A percentile compares a stretch with the other conserved stretches of the same genome.
These are phyloP conservation scores for Periconia sp. DNA, from an alignment of 2,329 filamentous ascomycete genomes.

Conservation along the genomic window DNA sequence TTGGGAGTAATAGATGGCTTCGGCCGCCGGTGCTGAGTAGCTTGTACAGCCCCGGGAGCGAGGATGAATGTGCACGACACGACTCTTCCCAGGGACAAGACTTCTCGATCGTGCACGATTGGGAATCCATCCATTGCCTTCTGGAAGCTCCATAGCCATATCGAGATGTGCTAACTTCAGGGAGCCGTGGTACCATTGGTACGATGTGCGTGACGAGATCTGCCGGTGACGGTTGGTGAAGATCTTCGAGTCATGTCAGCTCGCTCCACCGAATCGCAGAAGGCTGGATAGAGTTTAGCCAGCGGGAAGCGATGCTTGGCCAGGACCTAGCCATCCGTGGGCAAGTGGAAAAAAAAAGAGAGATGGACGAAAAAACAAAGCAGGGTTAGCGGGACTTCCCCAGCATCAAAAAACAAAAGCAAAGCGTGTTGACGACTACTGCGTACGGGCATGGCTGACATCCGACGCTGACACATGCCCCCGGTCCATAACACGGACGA, in stretches of 20 bases:
- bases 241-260: conserved; percentile 8
- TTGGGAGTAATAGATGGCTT: conserved; percentile 4
- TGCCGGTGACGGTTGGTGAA: neutral
- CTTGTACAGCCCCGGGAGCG: neutral
- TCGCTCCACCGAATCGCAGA: conserved; percentile 38
- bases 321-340: conserved; percentile 15
- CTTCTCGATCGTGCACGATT: neutral
- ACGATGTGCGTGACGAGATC: conserved; percentile 22
- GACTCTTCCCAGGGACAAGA: neutral
- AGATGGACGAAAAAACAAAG: conserved; percentile 11
- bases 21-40: conserved; percentile 1
- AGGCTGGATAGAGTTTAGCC: conserved; percentile 30
- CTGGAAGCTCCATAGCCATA: neutral
- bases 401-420: too few relatives aligned
- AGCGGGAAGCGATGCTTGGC: conserved; percentile 36
- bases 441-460: too few relatives aligned
- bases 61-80: neutral
- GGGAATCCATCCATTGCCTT: neutral
- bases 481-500: conserved; percentile 12
- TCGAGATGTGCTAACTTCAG: neutral
- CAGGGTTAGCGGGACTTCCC: neutral
- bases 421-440: too few relatives aligned
- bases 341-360: conserved; percentile 27
- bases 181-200: conserved; percentile 16
- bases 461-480: conserved; percentile 1